Conservation (phyloP, 2,329 filamentous ascomycete species). For the Celoporthe dispersa region DNA sequence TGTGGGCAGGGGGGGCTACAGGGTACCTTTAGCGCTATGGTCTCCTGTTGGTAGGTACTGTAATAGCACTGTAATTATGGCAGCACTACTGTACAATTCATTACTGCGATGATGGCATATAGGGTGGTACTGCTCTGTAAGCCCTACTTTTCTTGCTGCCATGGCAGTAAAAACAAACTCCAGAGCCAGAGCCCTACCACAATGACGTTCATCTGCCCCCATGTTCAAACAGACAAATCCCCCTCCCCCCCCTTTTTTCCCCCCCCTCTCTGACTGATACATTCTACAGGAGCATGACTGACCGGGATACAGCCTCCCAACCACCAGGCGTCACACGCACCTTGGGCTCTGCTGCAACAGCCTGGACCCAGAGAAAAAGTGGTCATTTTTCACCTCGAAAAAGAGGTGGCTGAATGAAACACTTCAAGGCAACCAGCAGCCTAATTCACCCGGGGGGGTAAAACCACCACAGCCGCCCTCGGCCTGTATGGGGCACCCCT, state of each 20-base stretch:
- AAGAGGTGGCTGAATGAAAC: background rate
- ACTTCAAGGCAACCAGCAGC: background rate
- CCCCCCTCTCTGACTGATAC: background rate
- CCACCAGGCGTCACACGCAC: background rate
- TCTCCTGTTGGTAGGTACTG: background rate
- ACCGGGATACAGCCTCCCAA: background rate
- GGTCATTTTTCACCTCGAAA: background rate
- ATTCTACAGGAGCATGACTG: background rate
- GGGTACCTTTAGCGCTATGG: background rate
- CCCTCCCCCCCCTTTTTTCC: background rate
- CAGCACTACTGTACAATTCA: no score
- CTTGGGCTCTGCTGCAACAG: background rate
- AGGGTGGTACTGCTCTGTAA: background rate
- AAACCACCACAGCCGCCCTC: slow-evolving; percentile 1
- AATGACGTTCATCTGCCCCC: background rate
- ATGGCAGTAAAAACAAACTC: background rate
- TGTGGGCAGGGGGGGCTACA: background rate
- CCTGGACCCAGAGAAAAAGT: background rate
- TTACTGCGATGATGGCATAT: no score
- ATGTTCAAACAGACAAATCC: background rate
- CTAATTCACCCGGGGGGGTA: background rate
- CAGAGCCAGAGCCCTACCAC: background rate
- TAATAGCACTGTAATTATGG: background rate
- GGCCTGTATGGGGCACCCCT: slow-evolving; percentile 2
- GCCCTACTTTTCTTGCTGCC: background rate